Evolutionary conservation across 768 basidiomycete genomes (phyloP).

Genomic region (Lanmaoa rubissima): DNA sequence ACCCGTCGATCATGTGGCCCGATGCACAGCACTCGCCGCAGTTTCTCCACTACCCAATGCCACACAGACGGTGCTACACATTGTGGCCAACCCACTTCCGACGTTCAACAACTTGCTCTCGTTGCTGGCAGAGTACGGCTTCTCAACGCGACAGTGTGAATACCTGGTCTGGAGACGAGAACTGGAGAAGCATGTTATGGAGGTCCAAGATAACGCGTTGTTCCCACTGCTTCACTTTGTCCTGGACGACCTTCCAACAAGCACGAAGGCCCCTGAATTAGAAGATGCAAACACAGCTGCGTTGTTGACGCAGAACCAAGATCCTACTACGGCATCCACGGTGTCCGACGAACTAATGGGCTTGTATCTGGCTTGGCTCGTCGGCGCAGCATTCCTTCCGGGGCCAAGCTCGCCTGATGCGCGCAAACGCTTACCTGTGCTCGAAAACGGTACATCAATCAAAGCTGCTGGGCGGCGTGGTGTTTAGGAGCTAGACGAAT

Average conservation of each 20-base stretch:
- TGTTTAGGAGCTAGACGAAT: conserved; percentile 26
- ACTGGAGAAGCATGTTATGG: conserved; percentile 94
- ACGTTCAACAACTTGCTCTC: conserved; percentile 87
- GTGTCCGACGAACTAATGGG: conserved; percentile 81
- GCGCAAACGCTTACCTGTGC: conserved; percentile 47
- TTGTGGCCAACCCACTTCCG: conserved; percentile 81
- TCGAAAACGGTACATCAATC: conserved; percentile 39
- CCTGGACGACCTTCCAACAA: conserved; percentile 93
- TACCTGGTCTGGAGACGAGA: conserved; percentile 90
- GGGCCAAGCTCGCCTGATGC: conserved; percentile 41
- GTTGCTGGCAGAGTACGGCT: conserved; percentile 77
- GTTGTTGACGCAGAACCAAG: conserved; percentile 47
- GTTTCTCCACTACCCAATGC: conserved; percentile 52
- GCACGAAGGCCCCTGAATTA: conserved; percentile 89
- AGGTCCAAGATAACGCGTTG: conserved; percentile 92
- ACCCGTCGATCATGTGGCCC: conserved; percentile 94
- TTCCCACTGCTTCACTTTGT: conserved; percentile 98
- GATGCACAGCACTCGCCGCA: conserved; percentile 72
- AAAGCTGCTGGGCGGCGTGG: conserved; percentile 75
- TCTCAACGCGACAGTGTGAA: conserved; percentile 71
- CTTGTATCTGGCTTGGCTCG: conserved; percentile 88
- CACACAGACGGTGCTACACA: conserved; percentile 66
- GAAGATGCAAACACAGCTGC: conserved; percentile 82
- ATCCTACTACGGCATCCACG: conserved; percentile 42
- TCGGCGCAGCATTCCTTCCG: conserved; percentile 79